These are phyloP conservation scores for Daldinia childiae DNA, from an alignment of 495 filamentous ascomycete species.

Conservation along the genomic window DNA sequence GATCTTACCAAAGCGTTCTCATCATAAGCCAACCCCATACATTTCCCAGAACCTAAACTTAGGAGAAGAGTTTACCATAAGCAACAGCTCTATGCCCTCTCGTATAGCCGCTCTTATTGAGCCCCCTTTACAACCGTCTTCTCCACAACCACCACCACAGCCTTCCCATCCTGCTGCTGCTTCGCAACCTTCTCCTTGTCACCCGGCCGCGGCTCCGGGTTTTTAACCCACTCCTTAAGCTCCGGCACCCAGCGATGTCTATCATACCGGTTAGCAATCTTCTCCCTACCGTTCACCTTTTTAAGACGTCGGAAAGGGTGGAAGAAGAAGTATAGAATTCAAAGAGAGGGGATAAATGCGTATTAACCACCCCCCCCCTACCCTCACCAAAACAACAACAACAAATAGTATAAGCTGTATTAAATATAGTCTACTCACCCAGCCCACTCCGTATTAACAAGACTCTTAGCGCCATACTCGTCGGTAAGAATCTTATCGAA, in stretches of 20 bases:
- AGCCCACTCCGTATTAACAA: constrained; percentile 70
- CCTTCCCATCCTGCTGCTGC: too few species aligned
- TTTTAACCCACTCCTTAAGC: constrained; percentile 61
- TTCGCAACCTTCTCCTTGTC: constrained; percentile 31
- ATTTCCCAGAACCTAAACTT: too few species aligned
- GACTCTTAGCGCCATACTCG: constrained; percentile 75
- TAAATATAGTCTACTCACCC: too few species aligned
- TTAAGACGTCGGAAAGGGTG: too few species aligned
- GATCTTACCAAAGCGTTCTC: neutral
- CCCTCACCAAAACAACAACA: too few species aligned
- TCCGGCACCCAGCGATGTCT: constrained; percentile 60
- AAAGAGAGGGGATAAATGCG: too few species aligned
- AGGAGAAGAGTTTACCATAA: too few species aligned
- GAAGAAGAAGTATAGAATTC: too few species aligned
- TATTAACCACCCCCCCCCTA: too few species aligned
- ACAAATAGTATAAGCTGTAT: too few species aligned
- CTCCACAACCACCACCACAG: too few species aligned
- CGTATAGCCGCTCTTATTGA: neutral
- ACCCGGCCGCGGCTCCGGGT: constrained; percentile 32
- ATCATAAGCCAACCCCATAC: neutral
- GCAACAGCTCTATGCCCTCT: neutral
- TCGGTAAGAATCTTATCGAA: constrained; percentile 76
- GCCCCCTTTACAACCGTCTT: constrained; percentile 33
- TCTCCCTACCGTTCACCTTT: neutral
- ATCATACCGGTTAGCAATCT: constrained; percentile 22